A percentile compares a stretch with the other conserved stretches of the same genome.
Evolutionary conservation across 1,284 basidiomycete genomes (phyloP).

Genomic region (Rhodotorula sp.): DNA sequence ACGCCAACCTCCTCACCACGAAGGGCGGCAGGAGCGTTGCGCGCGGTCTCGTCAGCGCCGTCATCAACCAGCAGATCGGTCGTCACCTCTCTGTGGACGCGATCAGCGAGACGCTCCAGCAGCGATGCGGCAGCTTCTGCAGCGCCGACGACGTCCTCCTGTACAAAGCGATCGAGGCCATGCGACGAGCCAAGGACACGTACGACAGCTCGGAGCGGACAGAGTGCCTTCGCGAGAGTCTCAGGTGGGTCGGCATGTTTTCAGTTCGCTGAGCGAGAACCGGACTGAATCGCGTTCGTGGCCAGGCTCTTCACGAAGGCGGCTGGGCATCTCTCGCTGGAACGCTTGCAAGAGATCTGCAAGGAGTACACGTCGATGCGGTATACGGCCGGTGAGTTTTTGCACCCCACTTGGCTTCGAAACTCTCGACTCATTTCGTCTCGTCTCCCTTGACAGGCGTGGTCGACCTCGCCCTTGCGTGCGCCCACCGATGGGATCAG

Average conservation of each 20-base stretch:
- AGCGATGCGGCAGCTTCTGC: conserved; percentile 94
- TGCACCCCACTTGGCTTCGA: conserved; percentile 20
- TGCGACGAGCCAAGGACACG: conserved; percentile 84
- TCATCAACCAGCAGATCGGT: conserved; percentile 96
- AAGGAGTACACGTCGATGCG: conserved; percentile 79
- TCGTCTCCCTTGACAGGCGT: conserved; percentile 58
- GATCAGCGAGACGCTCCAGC: conserved; percentile 89
- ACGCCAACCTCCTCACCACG: conserved; percentile 77
- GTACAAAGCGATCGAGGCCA: conserved; percentile 95
- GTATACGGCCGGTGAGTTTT: conserved; percentile 69
- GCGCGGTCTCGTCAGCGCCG: conserved; percentile 82
- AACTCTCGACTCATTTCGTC: background rate
- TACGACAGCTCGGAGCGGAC: conserved; percentile 68
- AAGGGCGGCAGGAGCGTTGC: conserved; percentile 79
- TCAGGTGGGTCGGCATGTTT: conserved; percentile 52
- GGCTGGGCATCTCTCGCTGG: conserved; percentile 75
- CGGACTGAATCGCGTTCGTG: background rate
- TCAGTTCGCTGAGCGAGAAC: too few relatives aligned
- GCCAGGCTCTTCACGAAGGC: conserved; percentile 80
- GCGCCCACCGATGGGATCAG: conserved; percentile 75
- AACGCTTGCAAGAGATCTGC: conserved; percentile 78
- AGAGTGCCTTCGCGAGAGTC: conserved; percentile 73
- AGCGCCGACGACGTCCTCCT: conserved; percentile 96
- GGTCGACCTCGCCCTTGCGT: conserved; percentile 78
- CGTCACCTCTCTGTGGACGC: conserved; percentile 97